These are phyloP conservation scores for Diophrys sp. DNA, from an alignment of 73 alveolate genomes.

Conservation along the genomic window DNA sequence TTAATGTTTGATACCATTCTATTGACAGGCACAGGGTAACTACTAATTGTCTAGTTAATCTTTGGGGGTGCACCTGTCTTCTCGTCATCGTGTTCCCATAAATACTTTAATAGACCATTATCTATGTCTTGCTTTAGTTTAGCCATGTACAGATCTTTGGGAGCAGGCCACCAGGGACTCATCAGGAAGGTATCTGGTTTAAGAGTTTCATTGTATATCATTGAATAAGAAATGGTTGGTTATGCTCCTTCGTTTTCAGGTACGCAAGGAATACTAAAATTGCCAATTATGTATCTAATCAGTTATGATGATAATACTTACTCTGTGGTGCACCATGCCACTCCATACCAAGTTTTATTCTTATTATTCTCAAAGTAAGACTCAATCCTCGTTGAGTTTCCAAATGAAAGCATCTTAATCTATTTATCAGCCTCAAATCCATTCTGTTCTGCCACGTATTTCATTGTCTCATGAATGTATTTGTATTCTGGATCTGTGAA, in stretches of 20 bases:
- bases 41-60: background rate
- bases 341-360: slow-evolving; percentile 48
- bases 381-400: slow-evolving; percentile 9
- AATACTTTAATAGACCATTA: slow-evolving; percentile 62
- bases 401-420: slow-evolving; percentile 18
- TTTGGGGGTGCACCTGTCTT: background rate
- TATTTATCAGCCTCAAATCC: slow-evolving; percentile 14
- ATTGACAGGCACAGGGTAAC: slow-evolving; percentile 63
- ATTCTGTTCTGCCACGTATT: slow-evolving; percentile 24
- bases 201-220: slow-evolving; percentile 67
- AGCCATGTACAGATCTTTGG: slow-evolving; percentile 59
- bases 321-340: slow-evolving; percentile 48
- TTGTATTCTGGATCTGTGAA: slow-evolving; percentile 14
- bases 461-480: slow-evolving; percentile 39
- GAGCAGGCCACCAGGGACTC: slow-evolving; percentile 53
- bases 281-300: slow-evolving; percentile 10
- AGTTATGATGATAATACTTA: slow-evolving; percentile 4
- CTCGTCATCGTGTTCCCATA: slow-evolving; percentile 23
- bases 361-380: slow-evolving; percentile 27
- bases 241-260: slow-evolving; percentile 29
- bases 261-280: slow-evolving; percentile 61
- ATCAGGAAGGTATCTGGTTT: slow-evolving; percentile 59
- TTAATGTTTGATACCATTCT: slow-evolving; percentile 54
- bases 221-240: slow-evolving; percentile 55
- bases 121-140: slow-evolving; percentile 66